These are phyloP conservation scores for Cercospora beticola DNA, from an alignment of 2,329 filamentous ascomycete species.

Conservation along the genomic window DNA sequence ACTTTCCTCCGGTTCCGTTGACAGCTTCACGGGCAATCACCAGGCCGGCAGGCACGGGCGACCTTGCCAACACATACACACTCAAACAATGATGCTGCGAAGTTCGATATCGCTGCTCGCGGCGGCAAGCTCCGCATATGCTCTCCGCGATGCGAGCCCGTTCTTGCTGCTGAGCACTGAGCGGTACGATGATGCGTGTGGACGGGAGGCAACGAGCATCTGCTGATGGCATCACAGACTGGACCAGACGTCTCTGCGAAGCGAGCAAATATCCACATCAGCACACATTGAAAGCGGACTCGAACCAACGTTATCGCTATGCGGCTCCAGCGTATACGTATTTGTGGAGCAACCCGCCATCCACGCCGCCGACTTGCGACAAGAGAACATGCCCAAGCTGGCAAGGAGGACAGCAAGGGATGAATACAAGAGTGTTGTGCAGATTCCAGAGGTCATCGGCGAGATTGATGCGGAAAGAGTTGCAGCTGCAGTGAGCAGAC, in stretches of 20 bases:
- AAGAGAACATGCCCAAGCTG: constrained; percentile 48
- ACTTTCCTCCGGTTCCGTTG: background rate
- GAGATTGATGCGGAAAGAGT: constrained; percentile 48
- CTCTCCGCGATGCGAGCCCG: constrained; percentile 60
- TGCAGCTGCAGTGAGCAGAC: constrained; percentile 44
- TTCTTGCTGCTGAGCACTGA: constrained; percentile 85
- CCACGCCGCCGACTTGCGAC: constrained; percentile 65
- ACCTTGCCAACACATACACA: constrained; percentile 10
- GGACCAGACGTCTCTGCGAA: constrained; percentile 10
- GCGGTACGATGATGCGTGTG: constrained; percentile 54
- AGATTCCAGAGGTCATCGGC: constrained; percentile 56
- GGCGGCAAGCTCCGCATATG: constrained; percentile 51
- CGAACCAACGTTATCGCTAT: constrained; percentile 44
- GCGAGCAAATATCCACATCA: constrained; percentile 32
- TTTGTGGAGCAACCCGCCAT: constrained; percentile 76
- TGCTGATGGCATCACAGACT: constrained; percentile 9
- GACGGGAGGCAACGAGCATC: background rate
- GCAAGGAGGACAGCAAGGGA: constrained; percentile 50
- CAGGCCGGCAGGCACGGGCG: background rate
- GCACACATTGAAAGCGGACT: constrained; percentile 33
- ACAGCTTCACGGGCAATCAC: constrained; percentile 1
- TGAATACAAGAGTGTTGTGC: constrained; percentile 37
- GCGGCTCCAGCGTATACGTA: constrained; percentile 60
- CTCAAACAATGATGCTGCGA: constrained; percentile 28
- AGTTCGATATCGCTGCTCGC: constrained; percentile 29